phyloP scores from a whole-genome alignment of 495 filamentous ascomycete genomes.

The Thozetella sp. region DNA sequence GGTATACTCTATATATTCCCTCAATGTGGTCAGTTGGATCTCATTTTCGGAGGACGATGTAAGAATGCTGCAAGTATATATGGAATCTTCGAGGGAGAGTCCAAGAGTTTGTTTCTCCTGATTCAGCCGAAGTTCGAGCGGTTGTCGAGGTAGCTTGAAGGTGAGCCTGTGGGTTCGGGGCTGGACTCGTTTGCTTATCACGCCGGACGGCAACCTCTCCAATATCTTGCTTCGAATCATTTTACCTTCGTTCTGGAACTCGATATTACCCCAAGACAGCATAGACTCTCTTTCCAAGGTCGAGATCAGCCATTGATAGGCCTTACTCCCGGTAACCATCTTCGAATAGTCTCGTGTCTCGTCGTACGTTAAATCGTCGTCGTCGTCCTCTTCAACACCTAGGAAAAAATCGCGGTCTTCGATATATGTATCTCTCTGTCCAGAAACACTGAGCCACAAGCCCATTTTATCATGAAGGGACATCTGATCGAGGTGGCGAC shows the following conservation, averaged over 20 bases:
- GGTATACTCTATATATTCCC: not conserved
- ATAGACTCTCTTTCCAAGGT: not conserved
- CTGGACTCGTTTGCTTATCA: not conserved
- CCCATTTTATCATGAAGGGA: not conserved
- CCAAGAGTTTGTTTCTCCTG: not conserved
- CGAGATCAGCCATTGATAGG: not conserved
- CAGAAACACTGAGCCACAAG: not conserved
- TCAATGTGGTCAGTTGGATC: not conserved
- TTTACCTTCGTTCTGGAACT: not conserved
- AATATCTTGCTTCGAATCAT: not conserved
- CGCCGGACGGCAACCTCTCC: not conserved
- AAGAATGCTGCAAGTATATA: not conserved
- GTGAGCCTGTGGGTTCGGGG: not conserved
- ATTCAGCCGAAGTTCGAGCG: not conserved
- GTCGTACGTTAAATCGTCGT: not conserved
- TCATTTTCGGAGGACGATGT: no score
- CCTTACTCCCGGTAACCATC: not conserved
- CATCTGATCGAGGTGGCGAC: not conserved
- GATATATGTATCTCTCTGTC: not conserved
- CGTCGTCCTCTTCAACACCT: not conserved
- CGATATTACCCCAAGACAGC: not conserved
- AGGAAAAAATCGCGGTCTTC: not conserved
- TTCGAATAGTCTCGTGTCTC: not conserved
- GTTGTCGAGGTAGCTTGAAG: not conserved
- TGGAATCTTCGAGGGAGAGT: not conserved